Percentiles rank a stretch among this genome's conserved stretches.
These are phyloP conservation scores for Tetraselmis chui DNA, from an alignment of 139 green algal species.

Conservation along the genomic window DNA sequence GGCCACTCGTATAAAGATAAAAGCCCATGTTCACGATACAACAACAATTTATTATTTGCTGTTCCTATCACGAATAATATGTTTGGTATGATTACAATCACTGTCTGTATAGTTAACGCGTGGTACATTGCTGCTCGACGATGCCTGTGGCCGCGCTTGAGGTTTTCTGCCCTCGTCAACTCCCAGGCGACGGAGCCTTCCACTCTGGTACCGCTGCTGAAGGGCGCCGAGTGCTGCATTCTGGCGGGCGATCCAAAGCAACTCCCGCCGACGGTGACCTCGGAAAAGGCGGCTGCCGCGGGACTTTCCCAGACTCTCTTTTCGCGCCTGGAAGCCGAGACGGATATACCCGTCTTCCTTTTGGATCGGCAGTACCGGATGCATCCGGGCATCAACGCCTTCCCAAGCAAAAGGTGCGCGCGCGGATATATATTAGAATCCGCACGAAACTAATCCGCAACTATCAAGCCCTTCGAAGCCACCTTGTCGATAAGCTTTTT, in stretches of 20 bases:
- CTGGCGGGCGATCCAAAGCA: conserved; percentile 87
- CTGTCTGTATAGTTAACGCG: too few species aligned
- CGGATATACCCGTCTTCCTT: conserved; percentile 31
- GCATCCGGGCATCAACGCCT: conserved; percentile 65
- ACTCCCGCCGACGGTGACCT: conserved; percentile 82
- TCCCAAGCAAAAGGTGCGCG: conserved; percentile 18
- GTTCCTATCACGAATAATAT: too few species aligned
- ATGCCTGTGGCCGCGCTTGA: too few species aligned
- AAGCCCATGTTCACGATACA: too few species aligned
- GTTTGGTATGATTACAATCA: too few species aligned
- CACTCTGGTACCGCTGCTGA: conserved; percentile 73
- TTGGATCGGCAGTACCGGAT: conserved; percentile 93
- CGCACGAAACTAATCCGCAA: conserved; percentile 24
- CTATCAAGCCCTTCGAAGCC: too few species aligned
- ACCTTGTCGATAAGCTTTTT: too few species aligned
- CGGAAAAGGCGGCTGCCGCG: conserved; percentile 33
- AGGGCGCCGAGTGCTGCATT: conserved; percentile 69
- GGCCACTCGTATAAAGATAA: too few species aligned
- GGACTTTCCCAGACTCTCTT: conserved; percentile 72
- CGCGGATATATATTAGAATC: conserved; percentile 26
- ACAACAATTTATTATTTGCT: too few species aligned
- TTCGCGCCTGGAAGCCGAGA: background rate
- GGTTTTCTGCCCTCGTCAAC: too few species aligned
- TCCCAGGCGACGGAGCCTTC: conserved; percentile 76
- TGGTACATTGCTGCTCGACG: too few species aligned